Evolutionary conservation across 2,329 filamentous ascomycete genomes (phyloP).

Genomic region (Akanthomyces lecanii): DNA sequence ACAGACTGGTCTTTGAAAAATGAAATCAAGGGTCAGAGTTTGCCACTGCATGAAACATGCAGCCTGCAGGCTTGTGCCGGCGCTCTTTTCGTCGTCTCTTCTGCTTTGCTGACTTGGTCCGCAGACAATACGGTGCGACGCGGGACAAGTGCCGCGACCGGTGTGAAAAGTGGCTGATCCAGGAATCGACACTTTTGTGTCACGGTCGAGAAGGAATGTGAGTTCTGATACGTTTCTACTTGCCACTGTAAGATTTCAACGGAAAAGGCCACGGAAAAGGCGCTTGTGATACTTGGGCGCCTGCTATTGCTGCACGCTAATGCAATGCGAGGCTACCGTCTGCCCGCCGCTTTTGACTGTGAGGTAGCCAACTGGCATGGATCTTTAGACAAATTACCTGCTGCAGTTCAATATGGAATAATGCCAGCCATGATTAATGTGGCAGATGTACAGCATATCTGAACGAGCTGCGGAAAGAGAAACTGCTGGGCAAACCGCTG

Average conservation of each 20-base stretch:
- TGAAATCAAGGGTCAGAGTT: not conserved
- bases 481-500: no score
- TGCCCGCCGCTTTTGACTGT: not conserved
- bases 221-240: not conserved
- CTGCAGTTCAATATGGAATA: no score
- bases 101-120: not conserved
- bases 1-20: not conserved
- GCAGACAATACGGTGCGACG: not conserved
- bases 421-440: not conserved
- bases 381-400: not conserved
- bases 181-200: not conserved
- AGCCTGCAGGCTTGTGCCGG: not conserved
- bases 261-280: not conserved
- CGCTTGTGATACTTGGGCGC: not conserved
- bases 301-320: slow-evolving; percentile 1
- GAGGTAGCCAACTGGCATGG: not conserved
- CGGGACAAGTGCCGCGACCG: not conserved
- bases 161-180: not conserved
- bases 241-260: not conserved
- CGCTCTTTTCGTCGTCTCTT: not conserved
- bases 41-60: slow-evolving; percentile 13
- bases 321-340: not conserved
- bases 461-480: no score
- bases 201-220: not conserved
- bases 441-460: not conserved